These are phyloP conservation scores for Botryotinia globosa DNA, from an alignment of 2,329 filamentous ascomycete genomes.

Conservation along the genomic window DNA sequence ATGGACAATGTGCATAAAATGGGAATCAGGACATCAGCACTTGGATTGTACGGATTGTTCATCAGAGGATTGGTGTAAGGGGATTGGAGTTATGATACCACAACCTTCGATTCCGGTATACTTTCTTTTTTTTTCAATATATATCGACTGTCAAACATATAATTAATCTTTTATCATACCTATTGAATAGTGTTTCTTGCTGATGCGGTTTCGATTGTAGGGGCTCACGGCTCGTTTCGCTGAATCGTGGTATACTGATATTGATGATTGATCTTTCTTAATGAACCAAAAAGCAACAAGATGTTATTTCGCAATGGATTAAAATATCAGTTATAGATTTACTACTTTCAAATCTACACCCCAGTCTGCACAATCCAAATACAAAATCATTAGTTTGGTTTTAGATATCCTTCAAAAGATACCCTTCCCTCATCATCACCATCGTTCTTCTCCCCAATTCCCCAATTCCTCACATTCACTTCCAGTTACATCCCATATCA, in stretches of 20 bases:
- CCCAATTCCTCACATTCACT: too few species aligned
- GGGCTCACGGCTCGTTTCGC: background rate
- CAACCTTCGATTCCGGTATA: slow-evolving; percentile 9
- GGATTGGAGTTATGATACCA: slow-evolving; percentile 13
- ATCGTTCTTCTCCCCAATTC: too few species aligned
- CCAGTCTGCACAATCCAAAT: background rate
- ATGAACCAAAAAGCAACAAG: background rate
- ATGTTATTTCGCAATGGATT: background rate
- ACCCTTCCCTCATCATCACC: too few species aligned
- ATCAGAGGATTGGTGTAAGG: background rate
- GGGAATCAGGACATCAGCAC: background rate
- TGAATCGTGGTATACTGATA: background rate
- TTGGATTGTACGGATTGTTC: slow-evolving; percentile 16
- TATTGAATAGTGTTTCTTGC: background rate
- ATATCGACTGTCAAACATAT: background rate
- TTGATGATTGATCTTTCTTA: background rate
- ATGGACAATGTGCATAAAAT: slow-evolving; percentile 8
- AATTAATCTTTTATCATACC: slow-evolving; percentile 10
- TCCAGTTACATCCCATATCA: too few species aligned
- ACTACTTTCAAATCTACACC: background rate
- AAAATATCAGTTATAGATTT: accelerated
- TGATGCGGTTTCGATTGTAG: background rate
- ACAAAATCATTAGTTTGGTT: background rate
- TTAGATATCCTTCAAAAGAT: too few species aligned
- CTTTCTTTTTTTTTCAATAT: background rate